A percentile compares a stretch with the other conserved stretches of the same genome.
These are phyloP conservation scores for Avicennia marina DNA, from an alignment of 257 asterid species.

Conservation along the genomic window DNA sequence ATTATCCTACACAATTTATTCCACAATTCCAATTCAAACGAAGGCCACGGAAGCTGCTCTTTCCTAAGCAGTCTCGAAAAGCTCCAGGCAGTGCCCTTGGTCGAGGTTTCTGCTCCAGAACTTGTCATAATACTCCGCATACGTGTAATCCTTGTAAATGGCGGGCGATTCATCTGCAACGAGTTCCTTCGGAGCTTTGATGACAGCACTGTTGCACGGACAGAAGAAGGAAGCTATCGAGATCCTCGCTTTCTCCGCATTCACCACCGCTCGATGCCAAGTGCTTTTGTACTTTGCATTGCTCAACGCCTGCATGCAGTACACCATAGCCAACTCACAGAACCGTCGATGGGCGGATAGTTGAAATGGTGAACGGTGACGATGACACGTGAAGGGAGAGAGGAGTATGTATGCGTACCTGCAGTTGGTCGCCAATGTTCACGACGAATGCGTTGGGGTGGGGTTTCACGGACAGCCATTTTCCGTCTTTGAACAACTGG, in stretches of 20 bases:
- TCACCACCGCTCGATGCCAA: constrained; percentile 89
- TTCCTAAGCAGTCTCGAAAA: constrained; percentile 69
- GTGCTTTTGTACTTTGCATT: constrained; percentile 74
- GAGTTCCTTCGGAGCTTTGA: constrained; percentile 68
- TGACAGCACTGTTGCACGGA: constrained; percentile 48
- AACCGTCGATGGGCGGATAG: too few relatives aligned
- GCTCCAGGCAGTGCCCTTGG: constrained; percentile 76
- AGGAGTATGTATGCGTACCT: constrained; percentile 21
- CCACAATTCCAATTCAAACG: too few relatives aligned
- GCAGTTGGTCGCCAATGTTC: constrained; percentile 54
- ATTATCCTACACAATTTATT: not conserved
- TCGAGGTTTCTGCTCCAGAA: constrained; percentile 89
- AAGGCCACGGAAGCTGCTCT: too few relatives aligned
- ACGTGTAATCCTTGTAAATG: constrained; percentile 57
- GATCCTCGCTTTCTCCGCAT: constrained; percentile 52
- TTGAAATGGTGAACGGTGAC: too few relatives aligned
- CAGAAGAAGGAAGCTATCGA: constrained; percentile 85
- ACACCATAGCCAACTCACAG: too few relatives aligned
- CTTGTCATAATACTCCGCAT: constrained; percentile 68
- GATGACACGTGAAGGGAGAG: not conserved
- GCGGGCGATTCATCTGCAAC: constrained; percentile 35
- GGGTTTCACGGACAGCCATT: constrained; percentile 49
- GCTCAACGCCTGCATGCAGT: constrained; percentile 56
- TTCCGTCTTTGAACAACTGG: constrained; percentile 41
- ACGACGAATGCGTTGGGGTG: constrained; percentile 44